Base-by-base conservation (phyloP, 208 protist species). In the Trypanosoma vivax region DNA sequence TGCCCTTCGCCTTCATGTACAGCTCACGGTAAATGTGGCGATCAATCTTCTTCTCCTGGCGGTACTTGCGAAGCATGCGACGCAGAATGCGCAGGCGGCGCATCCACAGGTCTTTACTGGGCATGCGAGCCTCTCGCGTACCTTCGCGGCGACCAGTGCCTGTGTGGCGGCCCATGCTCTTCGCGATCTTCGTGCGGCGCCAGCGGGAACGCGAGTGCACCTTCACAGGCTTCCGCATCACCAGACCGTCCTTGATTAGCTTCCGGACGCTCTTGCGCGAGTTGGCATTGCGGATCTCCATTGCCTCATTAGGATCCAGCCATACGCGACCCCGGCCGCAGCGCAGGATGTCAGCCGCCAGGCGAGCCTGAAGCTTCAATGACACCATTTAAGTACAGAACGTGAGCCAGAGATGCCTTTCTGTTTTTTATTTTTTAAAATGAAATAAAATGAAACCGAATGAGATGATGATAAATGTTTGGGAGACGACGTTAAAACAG, bases 1-100 rank as follows among this genome's bases (percentile, higher is more conserved):
- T 99, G 97, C 98, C 98, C 89, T 99, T 99, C 37, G 77, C 65
- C 77, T 97, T 97, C 48, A 98, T 42, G 84, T 99, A 99, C 42
- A 99, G 79, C 49, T 97, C 79, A 75, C 96, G 96, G 92, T 99
- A 98, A 37, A 98, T 64, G 74, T 98, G 88, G 62, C 83, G 93
- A 79, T 99, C 95, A 71, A 99, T 98, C 90, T 99, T 99, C 66
- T 97, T 93, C 38, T 78, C 64, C 65, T 97, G 95, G 63, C 97
- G 85, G 90, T 99, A 99, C 81, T 98, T 99, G 60, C 67, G 69
- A 35, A 99, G 81, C 19, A 99, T 70, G 54, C 93, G 88, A 59
- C 98, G 81, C 21, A 99, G 84, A 69, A 99, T 96, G 59, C 98
- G 88, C 77, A 97, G 88, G 73, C 98, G 94, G 46, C 96, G 79